A percentile compares a stretch with the other conserved stretches of the same genome.
Evolutionary conservation across 495 filamentous ascomycete species (phyloP).

Genomic region (Penicillium cinerascens): DNA sequence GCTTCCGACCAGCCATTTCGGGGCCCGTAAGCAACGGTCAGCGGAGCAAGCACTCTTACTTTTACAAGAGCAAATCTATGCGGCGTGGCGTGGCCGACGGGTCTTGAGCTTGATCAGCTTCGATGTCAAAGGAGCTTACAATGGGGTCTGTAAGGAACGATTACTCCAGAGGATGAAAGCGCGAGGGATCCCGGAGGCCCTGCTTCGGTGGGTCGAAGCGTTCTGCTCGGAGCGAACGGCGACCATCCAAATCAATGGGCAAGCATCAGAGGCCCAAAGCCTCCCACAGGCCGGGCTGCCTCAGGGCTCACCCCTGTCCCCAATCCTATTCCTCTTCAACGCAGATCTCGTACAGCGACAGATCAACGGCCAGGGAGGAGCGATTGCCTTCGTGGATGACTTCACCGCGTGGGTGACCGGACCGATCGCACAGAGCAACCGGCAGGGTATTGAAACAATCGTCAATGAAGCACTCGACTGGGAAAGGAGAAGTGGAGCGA

Average conservation of each 20-base stretch:
- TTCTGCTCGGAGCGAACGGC: conserved; percentile 26
- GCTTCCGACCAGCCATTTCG: no score
- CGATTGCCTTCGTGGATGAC: conserved; percentile 20
- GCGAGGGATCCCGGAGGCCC: conserved; percentile 26
- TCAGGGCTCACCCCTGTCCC: neutral
- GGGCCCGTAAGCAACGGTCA: neutral
- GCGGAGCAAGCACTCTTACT: neutral
- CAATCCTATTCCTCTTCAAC: conserved; percentile 24
- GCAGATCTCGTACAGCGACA: conserved; percentile 24
- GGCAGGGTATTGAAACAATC: conserved; percentile 16
- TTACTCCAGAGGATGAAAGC: conserved; percentile 30
- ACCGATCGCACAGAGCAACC: conserved; percentile 14
- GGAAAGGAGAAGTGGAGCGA: conserved; percentile 23
- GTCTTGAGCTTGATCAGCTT: conserved; percentile 34
- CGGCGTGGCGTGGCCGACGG: conserved; percentile 13
- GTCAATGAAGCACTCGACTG: conserved; percentile 21
- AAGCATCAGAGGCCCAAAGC: no score
- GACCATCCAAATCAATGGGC: no score
- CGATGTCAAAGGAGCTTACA: conserved; percentile 43
- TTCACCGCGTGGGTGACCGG: no score
- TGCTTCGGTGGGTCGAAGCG: conserved; percentile 30
- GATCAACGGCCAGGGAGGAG: conserved; percentile 17
- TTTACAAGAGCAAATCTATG: conserved; percentile 24
- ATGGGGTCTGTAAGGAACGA: conserved; percentile 33
- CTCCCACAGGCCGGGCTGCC: neutral